phyloP scores from a whole-genome alignment of 179 eudicot genomes.

The Gypsophila paniculata region DNA sequence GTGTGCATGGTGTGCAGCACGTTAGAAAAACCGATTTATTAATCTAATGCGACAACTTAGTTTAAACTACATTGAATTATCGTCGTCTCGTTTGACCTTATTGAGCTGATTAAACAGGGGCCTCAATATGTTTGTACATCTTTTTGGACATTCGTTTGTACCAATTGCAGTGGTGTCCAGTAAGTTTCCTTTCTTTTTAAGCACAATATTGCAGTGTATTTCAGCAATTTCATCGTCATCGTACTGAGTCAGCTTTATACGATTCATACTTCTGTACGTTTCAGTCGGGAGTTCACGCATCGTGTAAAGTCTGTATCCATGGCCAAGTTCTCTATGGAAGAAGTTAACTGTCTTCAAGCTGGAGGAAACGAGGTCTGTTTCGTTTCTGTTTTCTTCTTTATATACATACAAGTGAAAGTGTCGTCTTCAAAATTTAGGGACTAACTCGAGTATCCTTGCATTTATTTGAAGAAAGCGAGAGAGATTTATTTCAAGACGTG shows the following conservation, averaged over 20 bases:
- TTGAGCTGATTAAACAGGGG: conserved; percentile 41
- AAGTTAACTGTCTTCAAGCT: conserved; percentile 60
- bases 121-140: conserved; percentile 86
- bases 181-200: conserved; percentile 34
- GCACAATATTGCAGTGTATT: not conserved
- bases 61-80: not conserved
- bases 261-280: not conserved
- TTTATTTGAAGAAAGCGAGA: conserved; percentile 51
- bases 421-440: not conserved
- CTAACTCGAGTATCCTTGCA: conserved; percentile 16
- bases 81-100: not conserved
- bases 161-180: conserved; percentile 83
- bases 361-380: conserved; percentile 78
- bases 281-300: conserved; percentile 84
- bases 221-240: not conserved
- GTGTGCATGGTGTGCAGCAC: too few species aligned
- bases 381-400: not conserved
- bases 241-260: not conserved
- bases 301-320: conserved; percentile 86
- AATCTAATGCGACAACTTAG: not conserved
- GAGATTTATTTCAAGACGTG: conserved; percentile 62
- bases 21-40: too few species aligned
- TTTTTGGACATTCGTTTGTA: conserved; percentile 82
- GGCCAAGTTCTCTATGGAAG: conserved; percentile 72
- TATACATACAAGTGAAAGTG: not conserved